A percentile compares a stretch with the other conserved stretches of the same genome.
These are phyloP conservation scores for Deinandra increscens DNA, from an alignment of 129 eudicot species.

Conservation along the genomic window DNA sequence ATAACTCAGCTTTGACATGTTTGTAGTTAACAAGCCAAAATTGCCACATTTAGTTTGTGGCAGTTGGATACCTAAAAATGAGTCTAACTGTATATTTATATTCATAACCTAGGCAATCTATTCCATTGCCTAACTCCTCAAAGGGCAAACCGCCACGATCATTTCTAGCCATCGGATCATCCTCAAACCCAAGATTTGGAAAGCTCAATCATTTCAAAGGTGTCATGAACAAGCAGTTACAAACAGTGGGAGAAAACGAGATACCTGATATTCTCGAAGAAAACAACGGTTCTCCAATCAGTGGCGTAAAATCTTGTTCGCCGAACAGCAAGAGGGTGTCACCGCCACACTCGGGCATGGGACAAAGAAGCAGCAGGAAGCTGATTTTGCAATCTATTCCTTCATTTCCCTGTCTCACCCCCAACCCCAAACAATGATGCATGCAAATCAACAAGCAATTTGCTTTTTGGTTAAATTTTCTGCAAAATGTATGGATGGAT, in stretches of 20 bases:
- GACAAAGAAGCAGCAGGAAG: slow-evolving; percentile 80
- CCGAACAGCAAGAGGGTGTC: slow-evolving; percentile 93
- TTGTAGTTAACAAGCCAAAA: neutral
- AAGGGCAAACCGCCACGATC: slow-evolving; percentile 79
- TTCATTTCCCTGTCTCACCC: slow-evolving; percentile 79
- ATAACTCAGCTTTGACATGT: neutral
- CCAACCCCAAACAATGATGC: slow-evolving; percentile 49
- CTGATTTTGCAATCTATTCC: slow-evolving; percentile 87
- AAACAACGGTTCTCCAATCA: slow-evolving; percentile 43
- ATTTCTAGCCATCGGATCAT: slow-evolving; percentile 48
- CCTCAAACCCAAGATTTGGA: slow-evolving; percentile 43
- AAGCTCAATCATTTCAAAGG: slow-evolving; percentile 41
- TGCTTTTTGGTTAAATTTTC: slow-evolving; percentile 15
- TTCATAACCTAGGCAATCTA: slow-evolving; percentile 35
- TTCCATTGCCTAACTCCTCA: slow-evolving; percentile 47
- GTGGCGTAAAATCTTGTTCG: slow-evolving; percentile 66
- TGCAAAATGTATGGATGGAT: slow-evolving; percentile 12
- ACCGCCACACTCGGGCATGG: slow-evolving; percentile 64
- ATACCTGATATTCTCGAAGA: slow-evolving; percentile 71
- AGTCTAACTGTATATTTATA: no score
- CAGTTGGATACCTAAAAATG: no score
- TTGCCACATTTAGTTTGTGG: neutral
- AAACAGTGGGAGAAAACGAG: slow-evolving; percentile 52
- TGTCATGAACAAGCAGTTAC: slow-evolving; percentile 46
- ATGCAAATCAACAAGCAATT: neutral